Conservation (phyloP, 2,329 filamentous ascomycete genomes). For the Fusarium avenaceum region DNA sequence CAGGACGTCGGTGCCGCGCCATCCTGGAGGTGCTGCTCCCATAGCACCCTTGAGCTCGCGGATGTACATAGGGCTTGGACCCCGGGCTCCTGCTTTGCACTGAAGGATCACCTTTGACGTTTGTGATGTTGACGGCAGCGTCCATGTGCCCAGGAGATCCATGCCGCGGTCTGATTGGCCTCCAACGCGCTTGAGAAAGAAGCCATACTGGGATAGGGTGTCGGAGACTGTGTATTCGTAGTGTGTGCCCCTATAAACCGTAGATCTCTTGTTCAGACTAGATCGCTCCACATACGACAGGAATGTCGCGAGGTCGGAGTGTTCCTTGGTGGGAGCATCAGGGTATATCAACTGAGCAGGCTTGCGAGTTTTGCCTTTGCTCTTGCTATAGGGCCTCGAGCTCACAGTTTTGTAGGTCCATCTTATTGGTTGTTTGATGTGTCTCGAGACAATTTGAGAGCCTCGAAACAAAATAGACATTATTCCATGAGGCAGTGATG, state of each 20-base stretch:
- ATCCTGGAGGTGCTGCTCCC: slow-evolving; percentile 78
- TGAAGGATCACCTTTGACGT: slow-evolving; percentile 69
- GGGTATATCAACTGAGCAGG: slow-evolving; percentile 57
- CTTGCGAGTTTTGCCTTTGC: slow-evolving; percentile 7
- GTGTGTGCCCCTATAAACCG: slow-evolving; percentile 77
- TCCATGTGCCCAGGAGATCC: slow-evolving; percentile 80
- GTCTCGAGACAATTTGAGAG: slow-evolving; percentile 13
- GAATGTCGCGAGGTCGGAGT: slow-evolving; percentile 75
- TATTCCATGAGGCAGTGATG: slow-evolving; percentile 21
- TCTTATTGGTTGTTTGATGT: not conserved
- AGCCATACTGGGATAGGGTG: slow-evolving; percentile 71
- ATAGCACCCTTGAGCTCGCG: slow-evolving; percentile 87
- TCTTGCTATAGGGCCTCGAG: slow-evolving; percentile 24
- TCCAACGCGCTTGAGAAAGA: slow-evolving; percentile 75
- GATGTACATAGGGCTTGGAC: slow-evolving; percentile 69
- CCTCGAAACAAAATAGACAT: slow-evolving; percentile 32
- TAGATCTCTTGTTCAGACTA: slow-evolving; percentile 67
- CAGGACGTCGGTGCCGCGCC: slow-evolving; percentile 74
- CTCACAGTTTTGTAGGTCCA: not conserved
- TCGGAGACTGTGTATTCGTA: slow-evolving; percentile 79
- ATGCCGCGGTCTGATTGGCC: slow-evolving; percentile 77
- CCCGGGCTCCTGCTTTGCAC: slow-evolving; percentile 74
- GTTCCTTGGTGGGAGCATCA: slow-evolving; percentile 62
- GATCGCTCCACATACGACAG: slow-evolving; percentile 71
- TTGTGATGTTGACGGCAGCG: slow-evolving; percentile 57